Conservation (phyloP, 768 basidiomycete genomes). For the Lactarius akahatsu region DNA sequence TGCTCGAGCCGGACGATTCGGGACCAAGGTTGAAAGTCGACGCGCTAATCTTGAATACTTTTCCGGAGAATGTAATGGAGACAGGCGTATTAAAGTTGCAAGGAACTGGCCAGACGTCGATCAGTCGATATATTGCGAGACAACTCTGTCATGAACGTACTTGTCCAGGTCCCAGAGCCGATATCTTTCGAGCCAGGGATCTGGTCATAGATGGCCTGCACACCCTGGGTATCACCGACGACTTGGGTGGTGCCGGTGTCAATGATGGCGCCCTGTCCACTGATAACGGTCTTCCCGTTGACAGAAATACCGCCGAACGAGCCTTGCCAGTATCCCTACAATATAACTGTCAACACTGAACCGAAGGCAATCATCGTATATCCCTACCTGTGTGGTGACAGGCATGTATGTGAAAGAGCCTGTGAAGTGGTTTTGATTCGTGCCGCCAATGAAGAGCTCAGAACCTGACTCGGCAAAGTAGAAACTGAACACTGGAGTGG, state of each 20-base stretch:
- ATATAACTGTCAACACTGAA: slow-evolving; percentile 34
- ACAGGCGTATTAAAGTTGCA: background rate
- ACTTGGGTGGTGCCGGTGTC: slow-evolving; percentile 37
- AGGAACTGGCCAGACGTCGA: background rate
- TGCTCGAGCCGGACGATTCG: background rate
- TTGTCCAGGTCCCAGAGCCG: background rate
- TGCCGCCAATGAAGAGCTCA: slow-evolving; percentile 36
- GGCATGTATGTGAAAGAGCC: slow-evolving; percentile 22
- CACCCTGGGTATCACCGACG: slow-evolving; percentile 27
- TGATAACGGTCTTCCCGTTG: slow-evolving; percentile 25
- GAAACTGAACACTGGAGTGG: slow-evolving; percentile 47
- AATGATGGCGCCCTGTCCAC: slow-evolving; percentile 31
- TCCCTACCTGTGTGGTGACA: slow-evolving; percentile 8
- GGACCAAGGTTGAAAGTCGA: background rate
- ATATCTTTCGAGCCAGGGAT: background rate
- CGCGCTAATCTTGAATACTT: background rate
- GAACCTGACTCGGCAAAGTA: slow-evolving; percentile 44
- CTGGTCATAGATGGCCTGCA: background rate
- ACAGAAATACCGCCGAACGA: slow-evolving; percentile 32
- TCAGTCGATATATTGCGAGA: background rate
- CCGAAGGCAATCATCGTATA: slow-evolving; percentile 14
- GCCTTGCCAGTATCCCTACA: slow-evolving; percentile 27
- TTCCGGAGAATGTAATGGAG: background rate
- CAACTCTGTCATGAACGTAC: background rate
- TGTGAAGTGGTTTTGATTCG: slow-evolving; percentile 17